Percentiles rank a stretch among this genome's conserved stretches.
phyloP scores from a whole-genome alignment of 2,329 filamentous ascomycete genomes.

The Aureobasidium sp. region DNA sequence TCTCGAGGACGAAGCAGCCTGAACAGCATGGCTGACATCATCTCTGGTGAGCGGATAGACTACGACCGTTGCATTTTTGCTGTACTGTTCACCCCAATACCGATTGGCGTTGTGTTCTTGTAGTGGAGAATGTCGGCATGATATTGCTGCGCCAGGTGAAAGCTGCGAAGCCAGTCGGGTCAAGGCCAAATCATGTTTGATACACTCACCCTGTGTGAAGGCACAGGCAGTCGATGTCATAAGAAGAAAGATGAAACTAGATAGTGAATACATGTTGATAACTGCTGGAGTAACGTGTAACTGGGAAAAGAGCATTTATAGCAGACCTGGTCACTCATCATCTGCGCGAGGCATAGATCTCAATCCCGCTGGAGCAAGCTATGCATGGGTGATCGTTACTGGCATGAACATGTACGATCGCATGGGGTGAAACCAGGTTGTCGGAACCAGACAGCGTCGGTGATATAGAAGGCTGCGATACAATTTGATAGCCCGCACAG shows the following conservation, averaged over 20 bases:
- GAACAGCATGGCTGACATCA: constrained; percentile 12
- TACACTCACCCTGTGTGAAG: constrained; percentile 12
- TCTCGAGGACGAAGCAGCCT: constrained; percentile 2
- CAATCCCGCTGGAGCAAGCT: not conserved
- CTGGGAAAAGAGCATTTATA: not conserved
- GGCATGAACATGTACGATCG: not conserved
- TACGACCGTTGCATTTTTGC: constrained; percentile 11
- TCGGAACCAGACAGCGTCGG: not conserved
- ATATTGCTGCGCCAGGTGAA: constrained; percentile 8
- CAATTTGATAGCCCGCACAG: too few species aligned
- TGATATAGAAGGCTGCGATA: too few species aligned
- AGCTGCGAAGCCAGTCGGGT: constrained; percentile 6
- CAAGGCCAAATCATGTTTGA: constrained; percentile 8
- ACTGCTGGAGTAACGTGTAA: not conserved
- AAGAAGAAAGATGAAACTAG: not conserved
- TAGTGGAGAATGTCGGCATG: constrained; percentile 11
- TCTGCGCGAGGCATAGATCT: too few species aligned
- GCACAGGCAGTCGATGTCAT: not conserved
- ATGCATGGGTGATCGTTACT: not conserved
- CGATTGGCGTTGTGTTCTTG: constrained; percentile 10
- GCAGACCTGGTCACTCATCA: not conserved
- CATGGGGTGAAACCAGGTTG: not conserved
- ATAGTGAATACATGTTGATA: not conserved
- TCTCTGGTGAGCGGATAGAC: constrained; percentile 13
- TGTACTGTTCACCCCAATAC: constrained; percentile 13